Evolutionary conservation across 2,329 filamentous ascomycete genomes (phyloP), one percentile per base, ranked within the genome.

Genomic region (Aspergillus spinulosporus): DNA sequence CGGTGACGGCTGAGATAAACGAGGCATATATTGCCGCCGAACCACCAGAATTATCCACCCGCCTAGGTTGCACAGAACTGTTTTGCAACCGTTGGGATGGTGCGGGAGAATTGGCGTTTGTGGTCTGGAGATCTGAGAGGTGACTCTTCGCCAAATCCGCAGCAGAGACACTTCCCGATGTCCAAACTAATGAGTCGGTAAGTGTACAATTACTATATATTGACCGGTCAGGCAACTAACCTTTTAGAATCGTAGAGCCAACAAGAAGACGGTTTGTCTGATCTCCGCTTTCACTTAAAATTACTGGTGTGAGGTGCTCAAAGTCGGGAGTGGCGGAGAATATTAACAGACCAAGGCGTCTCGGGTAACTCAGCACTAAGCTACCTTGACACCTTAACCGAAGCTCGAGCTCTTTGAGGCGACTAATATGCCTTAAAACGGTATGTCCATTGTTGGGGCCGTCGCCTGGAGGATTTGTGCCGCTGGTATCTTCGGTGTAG

Each of bases 241-340:
- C 69, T 69, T 73, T 73, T 12, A 74, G 59, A 14, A 62, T 62
- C 3, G 69, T 66, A 21, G 68, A 61, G 29, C 67, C 71, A 39
- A 74, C 61, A 15, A 61, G 44, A 14, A 74, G 66, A 36, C 65
- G 66, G 40, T 57, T 69, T 14, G 66, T 66, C 40, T 69, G 65
- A 34, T 63, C 56, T 49, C 62, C 63, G 28, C 56, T 59, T 36
- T 64, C 62, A 37, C 62, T 67, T 39, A 63, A 56, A 49, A 65
- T 67, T 36, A 73, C 58, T 37, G 68, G 57, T 26, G 52, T 53
- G 42, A 77, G 60, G 21, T 65, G 67, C 53, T 74, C 69, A 57
- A 76, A 76, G 31, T 69, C 65, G 12, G 69, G 69, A 39, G 70
- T 72, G 7, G 71, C 58, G 21, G 74, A 77, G 53, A 76, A 77